Conservation (phyloP, 148 eudicot genomes). For the Suaeda aralocaspica region DNA sequence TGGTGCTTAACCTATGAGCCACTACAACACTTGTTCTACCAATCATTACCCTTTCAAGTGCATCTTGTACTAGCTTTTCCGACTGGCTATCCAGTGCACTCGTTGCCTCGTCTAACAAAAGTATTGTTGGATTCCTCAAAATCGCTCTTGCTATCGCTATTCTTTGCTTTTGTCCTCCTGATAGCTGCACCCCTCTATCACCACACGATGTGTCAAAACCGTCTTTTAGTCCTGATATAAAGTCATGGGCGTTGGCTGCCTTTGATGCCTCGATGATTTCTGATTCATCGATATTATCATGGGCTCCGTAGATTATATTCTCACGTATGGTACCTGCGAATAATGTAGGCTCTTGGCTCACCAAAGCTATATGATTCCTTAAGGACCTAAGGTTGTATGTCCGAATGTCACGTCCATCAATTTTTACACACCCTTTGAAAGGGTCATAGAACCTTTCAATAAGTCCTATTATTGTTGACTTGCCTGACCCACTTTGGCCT, state of each 20-base stretch:
- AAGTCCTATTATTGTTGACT: conserved; percentile 65
- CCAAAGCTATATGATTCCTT: conserved; percentile 71
- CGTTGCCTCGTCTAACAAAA: conserved; percentile 80
- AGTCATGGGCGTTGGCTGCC: conserved; percentile 74
- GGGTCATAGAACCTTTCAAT: conserved; percentile 88
- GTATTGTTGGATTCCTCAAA: conserved; percentile 46
- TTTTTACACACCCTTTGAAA: conserved; percentile 40
- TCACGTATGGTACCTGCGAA: conserved; percentile 60
- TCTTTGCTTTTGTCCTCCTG: conserved; percentile 85
- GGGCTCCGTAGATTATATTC: conserved; percentile 60
- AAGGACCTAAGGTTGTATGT: conserved; percentile 47
- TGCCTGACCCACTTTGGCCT: conserved; percentile 87
- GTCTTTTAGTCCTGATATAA: conserved; percentile 52
- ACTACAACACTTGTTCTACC: conserved; percentile 74
- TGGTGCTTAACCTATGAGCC: conserved; percentile 75
- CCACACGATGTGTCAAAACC: conserved; percentile 77
- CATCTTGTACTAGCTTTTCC: conserved; percentile 71
- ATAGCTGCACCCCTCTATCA: conserved; percentile 70
- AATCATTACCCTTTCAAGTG: conserved; percentile 68
- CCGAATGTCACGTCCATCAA: conserved; percentile 59
- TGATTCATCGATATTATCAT: conserved; percentile 33
- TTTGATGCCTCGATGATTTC: conserved; percentile 62
- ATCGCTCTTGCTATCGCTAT: conserved; percentile 86
- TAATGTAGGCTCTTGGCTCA: conserved; percentile 78
- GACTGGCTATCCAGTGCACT: conserved; percentile 77